phyloP scores from a whole-genome alignment of 345 rosid species.

The Moricandia arvensis region DNA sequence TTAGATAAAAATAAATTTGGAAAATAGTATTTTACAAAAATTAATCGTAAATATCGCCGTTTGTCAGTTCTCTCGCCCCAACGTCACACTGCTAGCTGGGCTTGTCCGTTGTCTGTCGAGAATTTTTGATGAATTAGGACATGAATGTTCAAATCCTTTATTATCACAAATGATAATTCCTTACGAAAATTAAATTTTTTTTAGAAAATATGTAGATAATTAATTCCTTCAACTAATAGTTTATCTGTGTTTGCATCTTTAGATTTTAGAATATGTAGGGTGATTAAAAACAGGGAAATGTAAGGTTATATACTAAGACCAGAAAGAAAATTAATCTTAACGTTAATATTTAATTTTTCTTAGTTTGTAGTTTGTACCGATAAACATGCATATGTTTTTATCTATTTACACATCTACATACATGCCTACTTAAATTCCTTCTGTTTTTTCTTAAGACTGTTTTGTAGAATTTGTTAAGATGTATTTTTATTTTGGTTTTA shows the following conservation, averaged over 20 bases:
- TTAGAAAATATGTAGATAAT: neutral
- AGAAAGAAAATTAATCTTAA: neutral
- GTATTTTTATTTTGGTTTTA: neutral
- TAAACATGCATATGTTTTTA: neutral
- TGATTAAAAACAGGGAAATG: neutral
- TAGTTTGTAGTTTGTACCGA: neutral
- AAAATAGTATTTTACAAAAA: neutral
- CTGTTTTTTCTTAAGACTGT: neutral
- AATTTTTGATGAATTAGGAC: neutral
- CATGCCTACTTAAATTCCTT: neutral
- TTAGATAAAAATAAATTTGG: neutral
- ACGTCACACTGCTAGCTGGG: slow-evolving; percentile 11
- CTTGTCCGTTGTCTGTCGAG: slow-evolving; percentile 11
- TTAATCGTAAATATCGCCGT: slow-evolving; percentile 11
- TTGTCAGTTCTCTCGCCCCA: slow-evolving; percentile 8
- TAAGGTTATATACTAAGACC: neutral
- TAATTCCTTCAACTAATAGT: neutral
- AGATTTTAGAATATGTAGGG: neutral
- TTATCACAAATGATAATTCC: neutral
- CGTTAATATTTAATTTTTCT: neutral
- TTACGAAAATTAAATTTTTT: neutral
- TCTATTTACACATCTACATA: neutral
- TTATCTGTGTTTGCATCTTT: neutral
- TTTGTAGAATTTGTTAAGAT: neutral
- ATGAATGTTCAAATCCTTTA: neutral